Percentiles rank a stretch among this genome's conserved stretches.
phyloP scores from a whole-genome alignment of 2,329 filamentous ascomycete species.

The Purpureocillium takamizusanense region DNA sequence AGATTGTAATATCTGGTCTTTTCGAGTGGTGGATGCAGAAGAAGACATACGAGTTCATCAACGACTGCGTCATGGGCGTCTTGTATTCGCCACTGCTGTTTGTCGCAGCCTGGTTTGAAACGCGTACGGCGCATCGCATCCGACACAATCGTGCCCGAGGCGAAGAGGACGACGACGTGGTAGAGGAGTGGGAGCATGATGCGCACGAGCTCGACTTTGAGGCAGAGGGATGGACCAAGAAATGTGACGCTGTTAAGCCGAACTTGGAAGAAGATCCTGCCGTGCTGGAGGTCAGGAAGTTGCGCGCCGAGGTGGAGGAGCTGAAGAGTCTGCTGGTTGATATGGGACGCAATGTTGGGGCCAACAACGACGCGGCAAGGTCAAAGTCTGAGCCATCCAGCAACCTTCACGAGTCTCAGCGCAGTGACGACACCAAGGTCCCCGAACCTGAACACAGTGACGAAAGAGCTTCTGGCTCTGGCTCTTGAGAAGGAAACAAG shows the following conservation, averaged over 20 bases:
- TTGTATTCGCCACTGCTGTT: slow-evolving; percentile 80
- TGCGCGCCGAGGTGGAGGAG: slow-evolving; percentile 49
- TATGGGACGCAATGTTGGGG: slow-evolving; percentile 16
- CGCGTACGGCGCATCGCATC: slow-evolving; percentile 55
- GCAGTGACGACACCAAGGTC: not conserved
- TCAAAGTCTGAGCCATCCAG: not conserved
- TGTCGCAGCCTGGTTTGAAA: slow-evolving; percentile 66
- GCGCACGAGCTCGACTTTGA: slow-evolving; percentile 66
- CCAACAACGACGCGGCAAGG: not conserved
- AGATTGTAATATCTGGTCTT: slow-evolving; percentile 68
- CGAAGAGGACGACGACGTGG: slow-evolving; percentile 80
- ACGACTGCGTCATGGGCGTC: slow-evolving; percentile 78
- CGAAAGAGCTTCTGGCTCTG: not conserved
- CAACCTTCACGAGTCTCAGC: not conserved
- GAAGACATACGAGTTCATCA: slow-evolving; percentile 65
- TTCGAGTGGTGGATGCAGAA: slow-evolving; percentile 95
- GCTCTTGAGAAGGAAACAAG: not conserved
- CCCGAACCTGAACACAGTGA: not conserved
- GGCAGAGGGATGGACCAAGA: slow-evolving; percentile 75
- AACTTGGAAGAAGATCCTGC: slow-evolving; percentile 74
- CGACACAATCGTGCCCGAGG: slow-evolving; percentile 66
- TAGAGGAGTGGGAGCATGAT: slow-evolving; percentile 92
- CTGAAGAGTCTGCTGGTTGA: slow-evolving; percentile 40
- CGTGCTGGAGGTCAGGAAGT: slow-evolving; percentile 56
- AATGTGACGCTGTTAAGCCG: slow-evolving; percentile 64